These are phyloP conservation scores for Magnusiomyces ingens DNA, from an alignment of 1,139 yeast genomes.

Conservation along the genomic window DNA sequence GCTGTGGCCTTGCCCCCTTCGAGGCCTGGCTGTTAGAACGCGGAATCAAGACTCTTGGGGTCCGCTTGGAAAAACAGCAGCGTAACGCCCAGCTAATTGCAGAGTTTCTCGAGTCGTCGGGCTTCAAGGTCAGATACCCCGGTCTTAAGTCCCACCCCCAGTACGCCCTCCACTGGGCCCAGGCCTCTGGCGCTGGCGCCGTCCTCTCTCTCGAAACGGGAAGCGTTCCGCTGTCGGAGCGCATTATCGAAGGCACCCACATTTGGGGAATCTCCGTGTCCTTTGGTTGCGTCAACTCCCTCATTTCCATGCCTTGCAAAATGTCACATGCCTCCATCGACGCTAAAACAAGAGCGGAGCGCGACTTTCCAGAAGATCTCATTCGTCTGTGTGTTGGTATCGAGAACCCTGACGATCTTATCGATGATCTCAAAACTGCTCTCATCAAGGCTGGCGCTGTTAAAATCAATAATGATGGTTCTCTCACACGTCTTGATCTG, in stretches of 20 bases:
- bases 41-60: conserved; percentile 79
- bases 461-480: conserved; percentile 16
- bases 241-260: conserved; percentile 66
- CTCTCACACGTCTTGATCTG: conserved; percentile 1
- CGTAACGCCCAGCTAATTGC: conserved; percentile 69
- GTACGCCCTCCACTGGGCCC: conserved; percentile 66
- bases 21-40: conserved; percentile 84
- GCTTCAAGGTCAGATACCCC: conserved; percentile 70
- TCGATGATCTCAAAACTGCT: conserved; percentile 68
- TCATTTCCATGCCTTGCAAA: conserved; percentile 86
- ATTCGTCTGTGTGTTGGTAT: conserved; percentile 86
- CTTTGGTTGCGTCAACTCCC: conserved; percentile 88
- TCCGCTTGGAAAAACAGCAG: conserved; percentile 84
- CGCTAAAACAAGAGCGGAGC: conserved; percentile 73
- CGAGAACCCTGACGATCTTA: conserved; percentile 55
- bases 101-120: conserved; percentile 54
- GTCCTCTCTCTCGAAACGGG: conserved; percentile 89
- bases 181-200: conserved; percentile 83
- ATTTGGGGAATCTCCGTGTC: conserved; percentile 88
- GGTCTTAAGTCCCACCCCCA: conserved; percentile 80
- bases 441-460: conserved; percentile 25
- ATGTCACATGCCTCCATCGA: conserved; percentile 98
- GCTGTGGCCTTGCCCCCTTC: conserved; percentile 85
- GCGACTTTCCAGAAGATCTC: conserved; percentile 87
- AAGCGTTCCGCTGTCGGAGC: conserved; percentile 55